Percentiles rank a stretch among this genome's conserved stretches.
Conservation (phyloP, 2,329 filamentous ascomycete genomes). For the Phaeoacremonium minimum region DNA sequence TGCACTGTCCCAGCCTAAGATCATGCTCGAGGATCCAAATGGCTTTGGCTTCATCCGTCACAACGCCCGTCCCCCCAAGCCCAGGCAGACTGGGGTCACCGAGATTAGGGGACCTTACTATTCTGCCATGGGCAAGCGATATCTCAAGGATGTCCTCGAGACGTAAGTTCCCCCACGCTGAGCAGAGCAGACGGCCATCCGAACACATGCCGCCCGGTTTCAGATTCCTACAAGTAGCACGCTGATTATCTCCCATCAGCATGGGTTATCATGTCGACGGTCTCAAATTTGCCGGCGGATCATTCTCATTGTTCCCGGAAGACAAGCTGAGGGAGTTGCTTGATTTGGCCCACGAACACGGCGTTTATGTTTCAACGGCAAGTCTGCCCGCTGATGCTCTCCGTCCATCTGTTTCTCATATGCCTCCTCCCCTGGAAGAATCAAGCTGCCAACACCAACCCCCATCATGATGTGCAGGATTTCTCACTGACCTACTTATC, state of each 20-base stretch:
- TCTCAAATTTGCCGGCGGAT: conserved; percentile 50
- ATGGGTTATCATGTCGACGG: conserved; percentile 52
- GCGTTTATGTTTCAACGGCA: conserved; percentile 49
- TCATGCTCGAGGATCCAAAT: conserved; percentile 41
- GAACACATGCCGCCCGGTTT: neutral
- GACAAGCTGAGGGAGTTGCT: conserved; percentile 37
- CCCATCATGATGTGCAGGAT: neutral
- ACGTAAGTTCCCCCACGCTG: too few relatives aligned
- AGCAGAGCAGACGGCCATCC: too few relatives aligned
- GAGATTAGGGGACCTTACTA: conserved; percentile 54
- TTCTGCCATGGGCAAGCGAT: conserved; percentile 47
- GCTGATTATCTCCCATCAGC: conserved; percentile 15
- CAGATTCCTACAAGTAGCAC: too few relatives aligned
- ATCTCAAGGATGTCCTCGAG: conserved; percentile 47
- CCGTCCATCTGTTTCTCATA: neutral
- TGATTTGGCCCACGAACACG: conserved; percentile 41
- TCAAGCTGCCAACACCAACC: too few relatives aligned
- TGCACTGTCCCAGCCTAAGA: conserved; percentile 10
- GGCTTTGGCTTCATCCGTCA: conserved; percentile 47
- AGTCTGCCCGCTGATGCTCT: conserved; percentile 4
- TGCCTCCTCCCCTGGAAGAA: too few relatives aligned
- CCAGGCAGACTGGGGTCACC: conserved; percentile 42
- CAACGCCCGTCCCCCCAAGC: conserved; percentile 42
- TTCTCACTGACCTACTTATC: neutral
- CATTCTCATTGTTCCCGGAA: conserved; percentile 46